Conservation (phyloP, 768 basidiomycete genomes). For the Boletales sp. region DNA sequence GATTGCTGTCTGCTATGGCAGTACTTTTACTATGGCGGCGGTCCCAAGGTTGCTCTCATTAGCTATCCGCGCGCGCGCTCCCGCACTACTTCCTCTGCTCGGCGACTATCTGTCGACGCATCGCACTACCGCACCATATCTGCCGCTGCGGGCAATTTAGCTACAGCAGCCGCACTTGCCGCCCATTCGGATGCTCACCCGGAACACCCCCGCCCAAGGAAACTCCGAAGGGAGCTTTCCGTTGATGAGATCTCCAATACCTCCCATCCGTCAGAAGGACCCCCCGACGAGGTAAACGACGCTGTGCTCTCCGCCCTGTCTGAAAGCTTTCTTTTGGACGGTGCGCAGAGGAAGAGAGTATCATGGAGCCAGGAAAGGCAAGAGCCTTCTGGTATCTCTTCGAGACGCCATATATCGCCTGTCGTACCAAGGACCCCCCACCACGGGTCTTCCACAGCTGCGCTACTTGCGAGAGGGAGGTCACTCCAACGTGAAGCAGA, state of each 20-base stretch:
- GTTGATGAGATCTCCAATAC: slow-evolving; percentile 17
- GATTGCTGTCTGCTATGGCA: slow-evolving; percentile 76
- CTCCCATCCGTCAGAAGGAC: slow-evolving; percentile 20
- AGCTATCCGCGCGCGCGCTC: slow-evolving; percentile 38
- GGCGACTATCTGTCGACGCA: slow-evolving; percentile 51
- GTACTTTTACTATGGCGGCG: slow-evolving; percentile 70
- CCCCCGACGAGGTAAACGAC: slow-evolving; percentile 47
- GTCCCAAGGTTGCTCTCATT: slow-evolving; percentile 31
- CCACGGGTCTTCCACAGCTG: slow-evolving; percentile 22
- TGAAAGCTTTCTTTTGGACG: slow-evolving; percentile 78
- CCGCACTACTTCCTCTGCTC: slow-evolving; percentile 40
- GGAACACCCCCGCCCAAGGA: slow-evolving; percentile 32
- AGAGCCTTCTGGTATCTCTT: slow-evolving; percentile 45
- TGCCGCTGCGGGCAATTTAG: slow-evolving; percentile 66
- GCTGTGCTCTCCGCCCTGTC: slow-evolving; percentile 54
- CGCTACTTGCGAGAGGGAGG: slow-evolving; percentile 41
- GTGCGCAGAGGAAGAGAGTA: slow-evolving; percentile 52
- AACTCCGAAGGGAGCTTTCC: slow-evolving; percentile 21
- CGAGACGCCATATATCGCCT: slow-evolving; percentile 33
- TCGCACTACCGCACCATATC: slow-evolving; percentile 70
- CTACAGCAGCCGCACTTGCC: slow-evolving; percentile 65
- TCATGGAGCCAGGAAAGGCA: slow-evolving; percentile 74
- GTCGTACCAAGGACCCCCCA: slow-evolving; percentile 31
- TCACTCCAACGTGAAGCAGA: slow-evolving; percentile 39
- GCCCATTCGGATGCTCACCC: slow-evolving; percentile 53